Evolutionary conservation across 148 eudicot genomes (phyloP).

Genomic region (Arctostaphylos glauca): DNA sequence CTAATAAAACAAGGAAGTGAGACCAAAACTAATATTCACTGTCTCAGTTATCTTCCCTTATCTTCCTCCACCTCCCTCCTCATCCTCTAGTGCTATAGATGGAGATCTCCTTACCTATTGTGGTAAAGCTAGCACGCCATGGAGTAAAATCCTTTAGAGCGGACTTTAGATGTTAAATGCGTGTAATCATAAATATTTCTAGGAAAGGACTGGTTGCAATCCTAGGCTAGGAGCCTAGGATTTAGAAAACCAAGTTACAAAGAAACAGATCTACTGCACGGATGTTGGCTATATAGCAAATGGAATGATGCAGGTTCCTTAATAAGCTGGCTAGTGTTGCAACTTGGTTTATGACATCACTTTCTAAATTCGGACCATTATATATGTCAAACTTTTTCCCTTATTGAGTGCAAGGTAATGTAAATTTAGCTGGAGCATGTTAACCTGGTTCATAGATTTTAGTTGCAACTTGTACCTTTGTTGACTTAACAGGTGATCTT

Average conservation of each 20-base stretch:
- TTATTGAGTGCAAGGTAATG: slow-evolving; percentile 3
- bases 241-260: neutral
- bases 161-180: neutral
- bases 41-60: neutral
- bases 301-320: neutral
- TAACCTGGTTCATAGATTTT: neutral
- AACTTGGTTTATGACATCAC: neutral
- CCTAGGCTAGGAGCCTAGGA: too few species aligned
- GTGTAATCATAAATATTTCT: neutral
- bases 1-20: neutral
- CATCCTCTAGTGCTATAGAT: neutral
- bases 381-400: neutral
- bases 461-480: neutral
- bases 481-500: neutral
- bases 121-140: neutral
- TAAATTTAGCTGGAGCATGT: neutral
- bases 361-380: neutral
- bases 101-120: neutral
- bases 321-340: neutral
- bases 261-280: neutral
- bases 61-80: neutral
- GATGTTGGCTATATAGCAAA: neutral
- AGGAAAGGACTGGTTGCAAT: neutral
- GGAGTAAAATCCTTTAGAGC: neutral
- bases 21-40: neutral